Conservation (phyloP, 441 rosid genomes). For the Viola pubescens region DNA sequence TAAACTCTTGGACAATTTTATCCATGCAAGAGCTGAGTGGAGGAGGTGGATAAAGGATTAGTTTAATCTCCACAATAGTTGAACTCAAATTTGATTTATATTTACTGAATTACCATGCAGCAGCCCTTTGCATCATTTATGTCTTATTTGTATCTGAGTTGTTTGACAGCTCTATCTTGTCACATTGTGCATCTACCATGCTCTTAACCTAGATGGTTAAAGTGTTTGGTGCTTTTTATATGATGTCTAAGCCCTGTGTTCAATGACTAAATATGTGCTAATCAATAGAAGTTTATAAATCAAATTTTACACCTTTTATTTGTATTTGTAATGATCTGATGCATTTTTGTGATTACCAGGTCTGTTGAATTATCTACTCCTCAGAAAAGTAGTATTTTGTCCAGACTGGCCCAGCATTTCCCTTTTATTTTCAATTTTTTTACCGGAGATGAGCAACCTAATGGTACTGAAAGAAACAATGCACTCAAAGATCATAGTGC, state of each 20-base stretch:
- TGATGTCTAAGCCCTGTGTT: not conserved
- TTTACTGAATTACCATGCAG: no score
- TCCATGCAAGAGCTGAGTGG: no score
- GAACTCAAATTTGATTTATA: no score
- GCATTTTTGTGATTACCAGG: slow-evolving; percentile 31
- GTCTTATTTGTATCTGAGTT: no score
- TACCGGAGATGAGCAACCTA: slow-evolving; percentile 28
- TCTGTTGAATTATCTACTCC: slow-evolving; percentile 28
- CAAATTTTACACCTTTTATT: not conserved
- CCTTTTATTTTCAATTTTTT: slow-evolving; percentile 59
- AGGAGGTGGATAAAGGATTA: no score
- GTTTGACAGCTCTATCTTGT: no score
- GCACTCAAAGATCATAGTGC: slow-evolving; percentile 22
- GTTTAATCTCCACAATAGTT: no score
- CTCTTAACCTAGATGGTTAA: no score
- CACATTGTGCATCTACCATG: no score
- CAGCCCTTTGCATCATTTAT: no score
- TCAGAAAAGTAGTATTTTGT: slow-evolving; percentile 44
- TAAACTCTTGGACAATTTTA: no score
- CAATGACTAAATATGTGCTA: slow-evolving; percentile 2
- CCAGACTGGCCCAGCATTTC: slow-evolving; percentile 52
- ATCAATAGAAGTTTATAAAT: slow-evolving; percentile 14
- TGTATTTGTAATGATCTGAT: slow-evolving; percentile 15
- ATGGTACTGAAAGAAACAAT: slow-evolving; percentile 23
- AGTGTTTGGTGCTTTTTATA: no score